Evolutionary conservation across 192 early-diverging fungal species (phyloP).

Genomic region (Radiomyces spectabilis): DNA sequence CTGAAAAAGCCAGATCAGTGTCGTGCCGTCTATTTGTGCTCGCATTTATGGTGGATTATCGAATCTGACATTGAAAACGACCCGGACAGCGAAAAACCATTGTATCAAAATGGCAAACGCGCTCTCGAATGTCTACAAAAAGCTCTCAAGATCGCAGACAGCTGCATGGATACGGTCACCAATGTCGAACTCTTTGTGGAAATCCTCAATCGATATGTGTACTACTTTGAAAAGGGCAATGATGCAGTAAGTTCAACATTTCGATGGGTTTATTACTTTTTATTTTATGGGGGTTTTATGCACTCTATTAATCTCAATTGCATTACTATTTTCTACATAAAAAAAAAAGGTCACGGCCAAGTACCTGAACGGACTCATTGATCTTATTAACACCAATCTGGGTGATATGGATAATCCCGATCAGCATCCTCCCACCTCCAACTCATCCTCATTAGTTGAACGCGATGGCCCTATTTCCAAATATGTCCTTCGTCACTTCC

Average conservation of each 20-base stretch:
- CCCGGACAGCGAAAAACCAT: slow-evolving; percentile 33
- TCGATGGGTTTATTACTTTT: background rate
- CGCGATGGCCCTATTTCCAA: slow-evolving; percentile 52
- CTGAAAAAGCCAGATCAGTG: slow-evolving; percentile 96
- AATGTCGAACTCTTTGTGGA: slow-evolving; percentile 92
- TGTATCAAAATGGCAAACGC: slow-evolving; percentile 76
- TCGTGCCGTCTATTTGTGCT: slow-evolving; percentile 69
- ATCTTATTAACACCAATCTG: slow-evolving; percentile 81
- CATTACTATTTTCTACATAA: slow-evolving; percentile 1
- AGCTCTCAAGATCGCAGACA: slow-evolving; percentile 91
- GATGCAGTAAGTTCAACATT: slow-evolving; percentile 42
- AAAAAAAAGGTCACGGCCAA: slow-evolving; percentile 59
- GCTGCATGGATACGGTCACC: slow-evolving; percentile 81
- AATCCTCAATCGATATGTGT: slow-evolving; percentile 87
- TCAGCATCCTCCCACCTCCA: slow-evolving; percentile 48
- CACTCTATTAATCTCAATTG: background rate
- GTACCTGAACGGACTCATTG: slow-evolving; percentile 89
- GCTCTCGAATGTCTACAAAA: slow-evolving; percentile 92
- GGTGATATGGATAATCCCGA: slow-evolving; percentile 63
- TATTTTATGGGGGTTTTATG: background rate
- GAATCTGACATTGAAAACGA: too few relatives aligned
- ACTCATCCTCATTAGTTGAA: slow-evolving; percentile 53
- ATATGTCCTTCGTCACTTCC: slow-evolving; percentile 66
- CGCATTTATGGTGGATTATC: slow-evolving; percentile 79
- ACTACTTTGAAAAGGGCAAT: slow-evolving; percentile 88